A percentile compares a stretch with the other conserved stretches of the same genome.
phyloP scores from a whole-genome alignment of 192 early-diverging fungal species.

The Podila minutissima region DNA sequence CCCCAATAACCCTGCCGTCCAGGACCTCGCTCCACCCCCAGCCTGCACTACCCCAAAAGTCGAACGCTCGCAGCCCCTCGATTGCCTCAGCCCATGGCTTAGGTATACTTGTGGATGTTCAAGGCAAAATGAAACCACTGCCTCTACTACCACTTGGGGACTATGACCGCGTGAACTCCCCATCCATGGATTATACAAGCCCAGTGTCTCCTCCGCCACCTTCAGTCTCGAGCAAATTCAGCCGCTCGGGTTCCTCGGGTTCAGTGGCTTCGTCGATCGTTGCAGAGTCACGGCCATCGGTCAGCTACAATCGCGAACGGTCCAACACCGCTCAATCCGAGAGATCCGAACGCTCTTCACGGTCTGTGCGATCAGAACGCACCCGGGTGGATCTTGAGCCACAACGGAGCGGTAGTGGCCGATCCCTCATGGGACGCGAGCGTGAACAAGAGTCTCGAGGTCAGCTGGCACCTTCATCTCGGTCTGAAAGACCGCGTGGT shows the following conservation, averaged over 20 bases:
- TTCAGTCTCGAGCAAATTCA: conserved; percentile 20
- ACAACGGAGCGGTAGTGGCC: conserved; percentile 8
- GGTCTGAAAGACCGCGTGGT: not conserved
- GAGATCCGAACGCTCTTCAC: conserved; percentile 7
- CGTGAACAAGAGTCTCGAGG: conserved; percentile 8
- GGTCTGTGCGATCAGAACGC: conserved; percentile 17
- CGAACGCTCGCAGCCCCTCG: conserved; percentile 47
- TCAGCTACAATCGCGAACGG: conserved; percentile 22
- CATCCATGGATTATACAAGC: not conserved
- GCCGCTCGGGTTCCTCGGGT: conserved; percentile 36
- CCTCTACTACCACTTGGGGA: not conserved
- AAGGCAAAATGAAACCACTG: conserved; percentile 16
- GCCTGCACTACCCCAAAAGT: conserved; percentile 42
- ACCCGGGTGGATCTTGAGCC: conserved; percentile 1
- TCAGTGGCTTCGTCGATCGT: conserved; percentile 30
- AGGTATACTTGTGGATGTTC: conserved; percentile 27
- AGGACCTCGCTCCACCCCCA: conserved; percentile 17
- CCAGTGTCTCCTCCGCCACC: conserved; percentile 15
- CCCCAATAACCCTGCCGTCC: not conserved
- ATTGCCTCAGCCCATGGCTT: conserved; percentile 40
- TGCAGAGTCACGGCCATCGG: conserved; percentile 1
- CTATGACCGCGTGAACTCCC: not conserved
- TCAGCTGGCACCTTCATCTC: not conserved
- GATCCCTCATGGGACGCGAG: conserved; percentile 1
- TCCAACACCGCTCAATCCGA: conserved; percentile 43